These are phyloP conservation scores for Trichomonas vaginalis DNA, from an alignment of 208 protist genomes.

Conservation along the genomic window DNA sequence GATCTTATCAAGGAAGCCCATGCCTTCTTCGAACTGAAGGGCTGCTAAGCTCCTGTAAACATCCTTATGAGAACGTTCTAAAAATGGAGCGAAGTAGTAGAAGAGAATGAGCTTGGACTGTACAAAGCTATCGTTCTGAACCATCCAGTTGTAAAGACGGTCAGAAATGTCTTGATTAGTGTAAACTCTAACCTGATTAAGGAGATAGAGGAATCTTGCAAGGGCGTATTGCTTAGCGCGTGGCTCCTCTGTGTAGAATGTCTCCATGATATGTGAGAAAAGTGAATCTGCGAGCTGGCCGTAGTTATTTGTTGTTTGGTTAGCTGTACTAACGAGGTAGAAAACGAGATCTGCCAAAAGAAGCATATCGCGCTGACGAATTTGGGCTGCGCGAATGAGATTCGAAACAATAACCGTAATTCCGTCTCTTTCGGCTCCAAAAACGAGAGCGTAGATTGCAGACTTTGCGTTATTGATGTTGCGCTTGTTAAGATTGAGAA, in stretches of 20 bases:
- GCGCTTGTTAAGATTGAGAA: neutral
- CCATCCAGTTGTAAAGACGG: neutral
- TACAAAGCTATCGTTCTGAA: neutral
- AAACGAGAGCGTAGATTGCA: neutral
- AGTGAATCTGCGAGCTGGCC: neutral
- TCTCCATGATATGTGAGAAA: neutral
- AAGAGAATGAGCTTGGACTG: neutral
- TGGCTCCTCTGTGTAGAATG: neutral
- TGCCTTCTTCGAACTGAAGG: neutral
- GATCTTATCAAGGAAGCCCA: neutral
- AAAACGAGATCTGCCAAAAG: neutral
- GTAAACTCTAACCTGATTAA: neutral
- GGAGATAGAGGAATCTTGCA: neutral
- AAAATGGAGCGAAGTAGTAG: neutral
- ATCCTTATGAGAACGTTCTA: neutral
- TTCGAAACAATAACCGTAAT: neutral
- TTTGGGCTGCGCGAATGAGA: neutral
- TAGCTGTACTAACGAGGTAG: neutral
- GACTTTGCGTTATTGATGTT: neutral
- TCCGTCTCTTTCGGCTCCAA: neutral
- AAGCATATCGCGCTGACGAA: neutral
- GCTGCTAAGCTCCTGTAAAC: neutral
- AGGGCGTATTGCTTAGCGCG: neutral
- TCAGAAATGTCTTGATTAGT: neutral
- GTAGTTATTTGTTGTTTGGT: neutral